Evolutionary conservation across 768 basidiomycete genomes (phyloP), one percentile per base, ranked within the genome.

Genomic region (Collybiopsis luxurians): DNA sequence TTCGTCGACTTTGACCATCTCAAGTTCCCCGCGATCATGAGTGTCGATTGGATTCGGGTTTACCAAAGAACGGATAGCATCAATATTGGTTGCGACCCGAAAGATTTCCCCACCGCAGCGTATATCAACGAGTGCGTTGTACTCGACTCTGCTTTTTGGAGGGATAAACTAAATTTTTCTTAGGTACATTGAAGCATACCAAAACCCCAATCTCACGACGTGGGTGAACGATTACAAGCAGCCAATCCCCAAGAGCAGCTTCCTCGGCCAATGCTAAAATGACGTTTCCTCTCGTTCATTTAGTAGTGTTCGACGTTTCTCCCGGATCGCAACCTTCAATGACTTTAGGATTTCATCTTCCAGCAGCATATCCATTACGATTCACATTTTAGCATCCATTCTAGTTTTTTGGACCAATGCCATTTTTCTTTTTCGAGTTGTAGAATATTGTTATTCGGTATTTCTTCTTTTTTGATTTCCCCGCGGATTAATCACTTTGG

Each of bases 41-140:
- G 74, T 54, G 73, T 95, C 49, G 94, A 96, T 65, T 95, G 85
- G 57, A 84, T 95, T 56, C 82, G 94, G 1, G 89, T 96, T 12
- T 89, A 87, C 63, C 87, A 88, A 60, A 74, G 74, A 12, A 66
- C 72, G 46, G 71, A 79, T 59, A 64, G 71, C 4, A 66, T 74
- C 36, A 84, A 84, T 61, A 72, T 86, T 50, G 84, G 86, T 0
- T 89, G 87, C 60, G 89, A 93, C 64, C 91, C 93, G 4, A 63
- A 70, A 10, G 78, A 82, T 13, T 86, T 80, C 68, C 93, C 95
- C 0, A 97, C 95, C 0, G 67, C 75, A 11, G 70, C 78, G 0
- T 96, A 96, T 67, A 96, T 95, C 63, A 65, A 86, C 19, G 74
- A 79, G 85, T 89, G 68, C 66, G 79, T 78, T 30, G 10, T 28